Percentiles rank a stretch among this genome's conserved stretches.
These are phyloP conservation scores for Exophiala spinifera DNA, from an alignment of 2,329 filamentous ascomycete species.

Conservation along the genomic window DNA sequence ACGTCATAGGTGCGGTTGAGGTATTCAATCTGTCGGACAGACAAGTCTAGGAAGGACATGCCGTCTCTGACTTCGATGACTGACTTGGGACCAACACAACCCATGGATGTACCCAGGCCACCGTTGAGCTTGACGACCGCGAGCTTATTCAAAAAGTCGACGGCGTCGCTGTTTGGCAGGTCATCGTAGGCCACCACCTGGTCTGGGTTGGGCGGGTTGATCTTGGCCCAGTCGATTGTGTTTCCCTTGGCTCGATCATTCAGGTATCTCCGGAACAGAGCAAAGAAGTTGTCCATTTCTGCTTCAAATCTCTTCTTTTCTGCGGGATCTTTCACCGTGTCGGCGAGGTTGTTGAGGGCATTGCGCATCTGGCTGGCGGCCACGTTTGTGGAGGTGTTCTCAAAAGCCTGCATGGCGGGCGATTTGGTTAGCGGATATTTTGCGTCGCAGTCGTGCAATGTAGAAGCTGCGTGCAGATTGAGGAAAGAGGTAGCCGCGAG, in stretches of 20 bases:
- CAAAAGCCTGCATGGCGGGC: slow-evolving; percentile 70
- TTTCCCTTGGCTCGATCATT: slow-evolving; percentile 99
- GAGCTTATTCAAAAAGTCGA: slow-evolving; percentile 93
- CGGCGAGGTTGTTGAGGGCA: slow-evolving; percentile 84
- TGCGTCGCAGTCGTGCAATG: background rate
- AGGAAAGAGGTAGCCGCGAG: slow-evolving; percentile 11
- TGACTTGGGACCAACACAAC: slow-evolving; percentile 97
- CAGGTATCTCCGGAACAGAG: slow-evolving; percentile 94
- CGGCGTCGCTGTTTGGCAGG: slow-evolving; percentile 82
- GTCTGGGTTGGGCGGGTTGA: slow-evolving; percentile 84
- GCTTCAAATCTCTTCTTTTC: slow-evolving; percentile 86
- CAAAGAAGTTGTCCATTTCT: slow-evolving; percentile 99
- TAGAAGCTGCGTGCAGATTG: slow-evolving; percentile 4
- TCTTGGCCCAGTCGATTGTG: slow-evolving; percentile 92
- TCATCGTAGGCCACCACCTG: slow-evolving; percentile 96
- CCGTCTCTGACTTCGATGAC: slow-evolving; percentile 99
- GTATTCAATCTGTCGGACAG: slow-evolving; percentile 97
- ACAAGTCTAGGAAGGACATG: slow-evolving; percentile 99
- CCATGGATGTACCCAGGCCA: slow-evolving; percentile 99
- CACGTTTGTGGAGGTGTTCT: slow-evolving; percentile 98
- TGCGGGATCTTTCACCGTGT: slow-evolving; percentile 77
- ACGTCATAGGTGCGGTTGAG: slow-evolving; percentile 97
- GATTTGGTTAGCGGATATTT: slow-evolving; percentile 18
- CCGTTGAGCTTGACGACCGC: slow-evolving; percentile 99
- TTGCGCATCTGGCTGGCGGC: slow-evolving; percentile 99